Conservation (phyloP, 345 rosid species). For the Salix exigua region DNA sequence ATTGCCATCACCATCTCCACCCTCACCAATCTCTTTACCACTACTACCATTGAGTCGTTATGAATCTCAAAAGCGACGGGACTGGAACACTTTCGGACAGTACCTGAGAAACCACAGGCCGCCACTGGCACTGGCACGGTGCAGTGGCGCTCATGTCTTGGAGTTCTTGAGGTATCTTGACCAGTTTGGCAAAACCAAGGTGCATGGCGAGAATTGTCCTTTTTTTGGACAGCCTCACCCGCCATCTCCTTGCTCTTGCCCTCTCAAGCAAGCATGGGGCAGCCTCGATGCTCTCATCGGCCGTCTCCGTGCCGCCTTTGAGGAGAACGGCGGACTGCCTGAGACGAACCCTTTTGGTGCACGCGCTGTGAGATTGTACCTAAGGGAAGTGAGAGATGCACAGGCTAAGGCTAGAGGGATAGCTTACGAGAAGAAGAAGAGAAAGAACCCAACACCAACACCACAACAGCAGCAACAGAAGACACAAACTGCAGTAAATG, state of each 20-base stretch:
- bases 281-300: constrained; percentile 95
- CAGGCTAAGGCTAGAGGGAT: constrained; percentile 91
- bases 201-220: constrained; percentile 72
- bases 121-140: constrained; percentile 71
- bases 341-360: constrained; percentile 95
- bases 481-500: background rate
- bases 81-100: constrained; percentile 96
- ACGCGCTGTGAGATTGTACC: constrained; percentile 86
- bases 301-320: constrained; percentile 90
- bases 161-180: constrained; percentile 91
- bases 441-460: constrained; percentile 62
- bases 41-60: constrained; percentile 66
- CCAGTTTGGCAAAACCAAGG: constrained; percentile 94
- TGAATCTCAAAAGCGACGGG: constrained; percentile 92
- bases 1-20: background rate
- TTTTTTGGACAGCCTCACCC: constrained; percentile 92
- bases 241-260: constrained; percentile 92
- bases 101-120: constrained; percentile 92
- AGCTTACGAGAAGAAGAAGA: constrained; percentile 86
- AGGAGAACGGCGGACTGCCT: constrained; percentile 87
- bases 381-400: constrained; percentile 81
- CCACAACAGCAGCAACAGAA: constrained; percentile 21
- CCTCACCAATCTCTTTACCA: constrained; percentile 13
- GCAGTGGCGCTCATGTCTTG: constrained; percentile 94
- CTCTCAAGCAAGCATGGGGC: constrained; percentile 97